Evolutionary conservation across 1,139 yeast species (phyloP).

Genomic region (Casaregolazyma lundiana): DNA sequence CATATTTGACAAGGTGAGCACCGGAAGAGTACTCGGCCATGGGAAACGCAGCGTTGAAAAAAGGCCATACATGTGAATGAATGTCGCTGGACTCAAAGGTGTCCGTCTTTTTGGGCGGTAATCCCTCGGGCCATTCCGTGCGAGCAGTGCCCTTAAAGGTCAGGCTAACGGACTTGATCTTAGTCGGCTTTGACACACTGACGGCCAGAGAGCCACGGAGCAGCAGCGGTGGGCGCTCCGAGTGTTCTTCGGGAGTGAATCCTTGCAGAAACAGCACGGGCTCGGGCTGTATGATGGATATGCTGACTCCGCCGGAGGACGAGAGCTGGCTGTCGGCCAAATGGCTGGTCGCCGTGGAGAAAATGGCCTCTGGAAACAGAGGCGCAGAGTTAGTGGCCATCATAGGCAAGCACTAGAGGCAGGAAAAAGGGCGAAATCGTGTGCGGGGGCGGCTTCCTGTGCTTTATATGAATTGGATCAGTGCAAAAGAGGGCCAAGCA

Average conservation of each 20-base stretch:
- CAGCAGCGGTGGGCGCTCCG: conserved; percentile 72
- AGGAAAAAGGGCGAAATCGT: neutral
- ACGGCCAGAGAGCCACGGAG: conserved; percentile 77
- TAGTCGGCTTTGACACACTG: conserved; percentile 67
- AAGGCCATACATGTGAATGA: conserved; percentile 87
- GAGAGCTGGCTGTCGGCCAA: conserved; percentile 20
- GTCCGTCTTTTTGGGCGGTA: conserved; percentile 78
- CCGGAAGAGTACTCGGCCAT: conserved; percentile 38
- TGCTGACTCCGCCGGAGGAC: conserved; percentile 18
- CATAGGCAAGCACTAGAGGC: neutral
- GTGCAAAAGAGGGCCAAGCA: neutral
- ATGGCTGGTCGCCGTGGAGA: conserved; percentile 7
- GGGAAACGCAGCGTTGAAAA: conserved; percentile 49
- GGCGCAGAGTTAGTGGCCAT: conserved; percentile 9
- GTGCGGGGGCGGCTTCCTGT: too few species aligned
- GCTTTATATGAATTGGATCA: too few species aligned
- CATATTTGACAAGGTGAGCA: conserved; percentile 55
- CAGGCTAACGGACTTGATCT: conserved; percentile 63
- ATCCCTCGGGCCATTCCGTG: conserved; percentile 99
- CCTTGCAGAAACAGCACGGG: conserved; percentile 79
- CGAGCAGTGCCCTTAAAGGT: conserved; percentile 66
- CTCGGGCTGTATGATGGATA: conserved; percentile 62
- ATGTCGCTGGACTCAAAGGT: conserved; percentile 62
- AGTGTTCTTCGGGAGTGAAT: conserved; percentile 60
- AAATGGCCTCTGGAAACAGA: conserved; percentile 9